These are phyloP conservation scores for Ophiocordyceps sinensis DNA, from an alignment of 2,329 filamentous ascomycete species.

Conservation along the genomic window DNA sequence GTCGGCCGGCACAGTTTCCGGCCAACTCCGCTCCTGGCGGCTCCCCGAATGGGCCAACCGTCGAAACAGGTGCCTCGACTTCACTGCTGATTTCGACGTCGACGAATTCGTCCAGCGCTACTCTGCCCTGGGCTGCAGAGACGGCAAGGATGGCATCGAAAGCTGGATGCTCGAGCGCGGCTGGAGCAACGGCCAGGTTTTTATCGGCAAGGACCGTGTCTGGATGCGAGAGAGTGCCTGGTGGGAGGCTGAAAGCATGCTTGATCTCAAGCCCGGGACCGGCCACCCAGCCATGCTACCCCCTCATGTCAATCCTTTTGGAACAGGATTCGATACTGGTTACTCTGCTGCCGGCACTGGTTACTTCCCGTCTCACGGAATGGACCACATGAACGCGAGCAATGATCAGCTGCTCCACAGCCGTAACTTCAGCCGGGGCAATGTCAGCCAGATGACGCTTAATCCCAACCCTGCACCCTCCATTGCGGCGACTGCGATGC, in stretches of 20 bases:
- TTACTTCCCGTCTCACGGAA: constrained; percentile 53
- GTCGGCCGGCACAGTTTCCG: constrained; percentile 86
- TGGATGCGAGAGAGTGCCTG: constrained; percentile 92
- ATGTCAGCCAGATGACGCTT: constrained; percentile 37
- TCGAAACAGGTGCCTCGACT: constrained; percentile 80
- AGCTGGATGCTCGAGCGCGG: constrained; percentile 89
- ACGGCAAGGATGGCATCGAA: constrained; percentile 84
- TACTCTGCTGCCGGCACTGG: constrained; percentile 54
- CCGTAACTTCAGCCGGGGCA: constrained; percentile 41
- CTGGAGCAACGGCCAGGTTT: constrained; percentile 96
- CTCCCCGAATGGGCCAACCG: constrained; percentile 94
- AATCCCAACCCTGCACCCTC: constrained; percentile 38
- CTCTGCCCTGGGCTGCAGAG: constrained; percentile 66
- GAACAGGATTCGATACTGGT: constrained; percentile 46
- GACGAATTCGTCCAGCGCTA: constrained; percentile 86
- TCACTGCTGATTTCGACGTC: constrained; percentile 89
- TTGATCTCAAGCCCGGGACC: constrained; percentile 66
- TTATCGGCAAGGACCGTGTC: constrained; percentile 78
- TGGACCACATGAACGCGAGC: constrained; percentile 50
- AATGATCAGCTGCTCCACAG: constrained; percentile 56
- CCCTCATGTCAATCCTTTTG: constrained; percentile 31
- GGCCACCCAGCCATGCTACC: constrained; percentile 12
- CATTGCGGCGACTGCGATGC: constrained; percentile 41
- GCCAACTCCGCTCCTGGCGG: constrained; percentile 85
- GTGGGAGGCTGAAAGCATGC: constrained; percentile 97